Conservation (phyloP, 2,329 filamentous ascomycete genomes). For the Plenodomus lindquistii region DNA sequence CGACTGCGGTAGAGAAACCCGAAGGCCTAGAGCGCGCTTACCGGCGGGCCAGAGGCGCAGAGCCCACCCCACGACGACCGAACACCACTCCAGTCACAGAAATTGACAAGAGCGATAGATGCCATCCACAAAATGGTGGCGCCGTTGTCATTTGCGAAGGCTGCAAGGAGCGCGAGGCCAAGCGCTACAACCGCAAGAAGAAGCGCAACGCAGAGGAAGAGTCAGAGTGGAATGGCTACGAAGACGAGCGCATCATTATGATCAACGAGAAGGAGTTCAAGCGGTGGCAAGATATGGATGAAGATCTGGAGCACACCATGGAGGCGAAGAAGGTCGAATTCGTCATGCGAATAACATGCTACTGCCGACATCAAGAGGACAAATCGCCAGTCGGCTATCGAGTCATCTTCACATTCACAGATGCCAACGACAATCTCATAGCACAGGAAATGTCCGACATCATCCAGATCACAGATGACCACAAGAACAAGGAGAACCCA, state of each 20-base stretch:
- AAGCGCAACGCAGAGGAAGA: constrained; percentile 88
- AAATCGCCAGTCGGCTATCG: constrained; percentile 76
- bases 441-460: constrained; percentile 75
- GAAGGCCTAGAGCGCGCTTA: constrained; percentile 70
- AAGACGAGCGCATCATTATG: constrained; percentile 50
- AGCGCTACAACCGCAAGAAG: constrained; percentile 90
- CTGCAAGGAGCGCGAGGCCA: constrained; percentile 90
- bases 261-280: constrained; percentile 46
- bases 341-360: constrained; percentile 95
- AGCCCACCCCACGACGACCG: constrained; percentile 42
- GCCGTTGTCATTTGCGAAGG: constrained; percentile 88
- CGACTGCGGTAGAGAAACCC: constrained; percentile 82
- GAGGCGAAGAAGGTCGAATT: constrained; percentile 75
- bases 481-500: constrained; percentile 66
- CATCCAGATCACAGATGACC: constrained; percentile 98
- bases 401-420: constrained; percentile 94
- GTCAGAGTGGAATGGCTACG: constrained; percentile 68
- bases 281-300: constrained; percentile 34
- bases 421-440: constrained; percentile 73
- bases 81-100: constrained; percentile 47
- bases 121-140: constrained; percentile 83
- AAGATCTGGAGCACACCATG: constrained; percentile 20
- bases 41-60: constrained; percentile 56
- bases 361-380: constrained; percentile 92
- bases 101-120: constrained; percentile 63